Conservation (phyloP, 2,329 filamentous ascomycete genomes). For the Pseudogymnoascus sp. region DNA sequence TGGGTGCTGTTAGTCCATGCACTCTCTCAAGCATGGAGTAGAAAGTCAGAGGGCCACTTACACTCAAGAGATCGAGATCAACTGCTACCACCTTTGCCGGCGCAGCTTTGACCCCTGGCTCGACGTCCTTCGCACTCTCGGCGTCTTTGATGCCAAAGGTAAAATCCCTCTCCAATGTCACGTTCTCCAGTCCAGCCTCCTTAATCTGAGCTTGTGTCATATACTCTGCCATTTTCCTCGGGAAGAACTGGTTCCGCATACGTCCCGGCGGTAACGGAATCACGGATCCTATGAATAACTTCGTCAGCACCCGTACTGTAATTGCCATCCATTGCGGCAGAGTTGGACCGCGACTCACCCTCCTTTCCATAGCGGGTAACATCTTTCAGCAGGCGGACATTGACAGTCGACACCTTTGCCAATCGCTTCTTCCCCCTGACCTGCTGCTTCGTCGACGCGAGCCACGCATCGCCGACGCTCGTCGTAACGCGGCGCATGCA, state of each 20-base stretch:
- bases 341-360: constrained; percentile 26
- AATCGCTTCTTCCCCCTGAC: constrained; percentile 37
- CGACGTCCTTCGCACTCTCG: background rate
- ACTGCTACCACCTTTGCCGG: constrained; percentile 10
- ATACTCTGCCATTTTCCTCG: constrained; percentile 42
- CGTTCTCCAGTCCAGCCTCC: constrained; percentile 35
- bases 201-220: constrained; percentile 37
- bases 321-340: constrained; percentile 17
- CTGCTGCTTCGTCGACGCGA: constrained; percentile 25
- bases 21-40: background rate
- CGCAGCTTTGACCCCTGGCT: background rate
- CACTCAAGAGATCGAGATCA: constrained; percentile 20
- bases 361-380: constrained; percentile 42
- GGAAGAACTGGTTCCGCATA: constrained; percentile 49
- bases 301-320: constrained; percentile 9
- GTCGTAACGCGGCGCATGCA: constrained; percentile 20
- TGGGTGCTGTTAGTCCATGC: constrained; percentile 10
- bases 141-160: constrained; percentile 27
- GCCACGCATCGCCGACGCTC: constrained; percentile 16
- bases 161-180: constrained; percentile 38
- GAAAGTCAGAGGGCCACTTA: constrained; percentile 13
- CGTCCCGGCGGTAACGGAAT: constrained; percentile 41
- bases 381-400: constrained; percentile 43
- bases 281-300: constrained; percentile 36
- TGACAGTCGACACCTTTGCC: constrained; percentile 34